Evolutionary conservation across 345 rosid species (phyloP), one percentile per base, ranked within the genome.

Genomic region (Lepidium aucheri): DNA sequence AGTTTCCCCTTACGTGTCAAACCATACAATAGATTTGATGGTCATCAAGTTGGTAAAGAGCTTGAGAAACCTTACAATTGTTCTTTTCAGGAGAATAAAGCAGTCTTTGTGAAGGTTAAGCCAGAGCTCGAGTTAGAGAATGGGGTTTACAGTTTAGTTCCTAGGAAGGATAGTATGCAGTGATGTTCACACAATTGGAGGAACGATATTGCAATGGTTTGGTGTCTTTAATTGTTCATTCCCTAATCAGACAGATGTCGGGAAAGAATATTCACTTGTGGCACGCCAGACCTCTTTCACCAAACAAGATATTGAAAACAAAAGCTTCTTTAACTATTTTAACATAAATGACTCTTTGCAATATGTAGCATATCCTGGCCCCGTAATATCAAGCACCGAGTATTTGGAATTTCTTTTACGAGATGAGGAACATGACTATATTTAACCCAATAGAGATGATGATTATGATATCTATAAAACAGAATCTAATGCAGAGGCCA

Each of bases 401-500:
- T 77, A 64, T 40, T 33, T 66, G 8, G 65, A 60, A 60, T 49
- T 45, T 53, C 52, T 49, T 34, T 65, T 65, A 52, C 76, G 73
- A 51, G 82, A 73, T 65, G 61, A 60, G 52, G 81, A 70, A 18
- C 59, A 61, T 58, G 68, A 70, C 44, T 49, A 56, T 26, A 59
- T 71, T 59, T 70, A 56, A 54, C 83, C 84, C 15, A 55, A 34
- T 49, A 60, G 49, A 58, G 88, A 84, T 53, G 84, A 80, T 69
- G 93, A 84, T 53, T 70, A 76, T 70, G 85, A 81, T 67, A 49
- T 85, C 47, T 83, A 81, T 74, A 83, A 84, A 36, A 82, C 82
- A 50, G 93, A 90, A 54, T 85, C 80, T 69, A 76, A 71, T 56
- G 30, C 68, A 28, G 34, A 77, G 60, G 68, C 53, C 66, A 14